Base-by-base conservation (phyloP, 352 stramenopile genomes). In the Phytopythium boreale region DNA sequence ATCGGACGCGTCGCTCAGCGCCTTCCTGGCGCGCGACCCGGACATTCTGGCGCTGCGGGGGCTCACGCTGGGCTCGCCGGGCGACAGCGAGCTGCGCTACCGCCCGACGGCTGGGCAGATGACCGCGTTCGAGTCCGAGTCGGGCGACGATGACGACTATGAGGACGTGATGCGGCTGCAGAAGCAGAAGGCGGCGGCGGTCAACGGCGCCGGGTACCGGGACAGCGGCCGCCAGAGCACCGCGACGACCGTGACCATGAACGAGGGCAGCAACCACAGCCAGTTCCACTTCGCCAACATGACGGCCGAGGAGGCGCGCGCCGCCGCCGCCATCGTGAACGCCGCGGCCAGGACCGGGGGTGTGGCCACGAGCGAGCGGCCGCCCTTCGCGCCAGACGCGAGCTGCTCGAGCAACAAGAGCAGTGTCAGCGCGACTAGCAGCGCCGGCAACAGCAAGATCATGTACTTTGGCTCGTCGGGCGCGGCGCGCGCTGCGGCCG, bases 21-120 rank as follows among this genome's bases (percentile, higher is more conserved):
- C 64, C 41, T 75, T 79, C 69, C 59, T 87, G 55, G 75, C 75
- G 47, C 69, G 68, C 44, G 75, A 88, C 51, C 78, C 75, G 14
- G 75, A 84, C 51, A 87, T 87, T 43, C 59, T 88, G 53, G 79
- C 79, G 26, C 67, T 89, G 47, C 68, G 76, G 6, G 80, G 80
- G 1, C 60, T 84, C 44, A 68, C 66, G 20, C 67, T 89, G 47
- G 64, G 50, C 8, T 77, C 70, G 3, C 47, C 62, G n/a, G 59
- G 64, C 11, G 57, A 62, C 2, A 75, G 56, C 56, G 51, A 60
- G 56, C 31, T 58, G 26, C 60, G 56, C 50, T 56, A 58, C 41
- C 56, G 55, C 7, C 59, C 53, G 8, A 62, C 55, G 24, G 11
- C 31, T 12, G 53, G 34, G 2, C 51, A 60, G 26, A 51, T 56